Conservation (phyloP, 139 green algal species). For the Volvox africanus region DNA sequence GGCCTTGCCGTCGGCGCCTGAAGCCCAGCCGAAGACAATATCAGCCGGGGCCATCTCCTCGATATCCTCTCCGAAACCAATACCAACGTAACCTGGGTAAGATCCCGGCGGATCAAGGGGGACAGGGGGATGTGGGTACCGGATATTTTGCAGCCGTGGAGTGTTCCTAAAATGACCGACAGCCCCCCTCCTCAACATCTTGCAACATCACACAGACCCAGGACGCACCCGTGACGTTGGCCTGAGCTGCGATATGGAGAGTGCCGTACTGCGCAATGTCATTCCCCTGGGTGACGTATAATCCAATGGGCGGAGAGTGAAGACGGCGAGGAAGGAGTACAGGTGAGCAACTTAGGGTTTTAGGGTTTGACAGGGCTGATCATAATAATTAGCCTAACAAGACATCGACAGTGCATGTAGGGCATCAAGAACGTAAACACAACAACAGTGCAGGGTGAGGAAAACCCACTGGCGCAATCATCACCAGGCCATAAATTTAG, state of each 20-base stretch:
- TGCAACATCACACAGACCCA: background rate
- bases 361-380: background rate
- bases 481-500: background rate
- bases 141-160: too few species aligned
- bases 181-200: too few species aligned
- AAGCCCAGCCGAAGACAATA: slow-evolving; percentile 9
- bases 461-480: background rate
- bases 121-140: too few species aligned
- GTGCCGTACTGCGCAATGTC: background rate
- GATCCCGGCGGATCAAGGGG: too few species aligned
- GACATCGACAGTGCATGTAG: too few species aligned
- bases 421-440: too few species aligned
- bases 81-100: background rate
- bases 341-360: background rate
- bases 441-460: background rate
- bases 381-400: background rate
- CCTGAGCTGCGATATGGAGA: background rate
- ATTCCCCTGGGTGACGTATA: background rate
- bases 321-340: background rate
- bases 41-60: background rate
- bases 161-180: too few species aligned
- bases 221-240: background rate
- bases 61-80: background rate
- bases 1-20: too few species aligned
- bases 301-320: background rate